Conservation (phyloP, 352 stramenopile genomes). For the Phytophthora brassicae region DNA sequence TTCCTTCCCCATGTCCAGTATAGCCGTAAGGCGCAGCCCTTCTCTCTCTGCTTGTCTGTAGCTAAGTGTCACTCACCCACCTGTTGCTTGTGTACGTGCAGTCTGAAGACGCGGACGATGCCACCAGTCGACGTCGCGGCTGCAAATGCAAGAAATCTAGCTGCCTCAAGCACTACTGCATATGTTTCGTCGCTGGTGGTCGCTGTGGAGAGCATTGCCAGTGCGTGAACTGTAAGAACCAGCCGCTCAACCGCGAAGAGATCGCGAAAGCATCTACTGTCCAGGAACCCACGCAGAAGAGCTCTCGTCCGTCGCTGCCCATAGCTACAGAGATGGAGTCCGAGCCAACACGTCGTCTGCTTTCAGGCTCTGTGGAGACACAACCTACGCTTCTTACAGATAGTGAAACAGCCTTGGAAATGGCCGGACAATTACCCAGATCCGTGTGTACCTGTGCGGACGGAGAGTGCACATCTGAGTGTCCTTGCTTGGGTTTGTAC, state of each 20-base stretch:
- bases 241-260: slow-evolving; percentile 53
- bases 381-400: slow-evolving; percentile 20
- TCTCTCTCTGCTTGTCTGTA: not conserved
- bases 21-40: not conserved
- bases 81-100: slow-evolving; percentile 20
- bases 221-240: slow-evolving; percentile 81
- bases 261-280: slow-evolving; percentile 56
- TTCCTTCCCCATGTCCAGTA: not conserved
- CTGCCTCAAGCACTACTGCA: slow-evolving; percentile 95
- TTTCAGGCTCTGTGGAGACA: too few relatives aligned
- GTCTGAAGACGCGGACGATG: not conserved
- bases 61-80: not conserved
- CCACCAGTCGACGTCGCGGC: slow-evolving; percentile 37
- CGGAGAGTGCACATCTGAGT: slow-evolving; percentile 44
- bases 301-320: slow-evolving; percentile 36
- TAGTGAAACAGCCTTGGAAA: slow-evolving; percentile 16
- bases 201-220: slow-evolving; percentile 68
- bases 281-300: slow-evolving; percentile 57
- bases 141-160: slow-evolving; percentile 97
- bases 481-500: slow-evolving; percentile 45
- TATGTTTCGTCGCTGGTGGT: slow-evolving; percentile 65
- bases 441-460: slow-evolving; percentile 38
- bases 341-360: slow-evolving; percentile 1
- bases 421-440: slow-evolving; percentile 17
- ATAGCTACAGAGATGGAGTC: slow-evolving; percentile 13